Percentiles rank a stretch among this genome's conserved stretches.
These are phyloP conservation scores for Melocanna baccifera DNA, from an alignment of 176 grass and related monocot genomes.

Conservation along the genomic window DNA sequence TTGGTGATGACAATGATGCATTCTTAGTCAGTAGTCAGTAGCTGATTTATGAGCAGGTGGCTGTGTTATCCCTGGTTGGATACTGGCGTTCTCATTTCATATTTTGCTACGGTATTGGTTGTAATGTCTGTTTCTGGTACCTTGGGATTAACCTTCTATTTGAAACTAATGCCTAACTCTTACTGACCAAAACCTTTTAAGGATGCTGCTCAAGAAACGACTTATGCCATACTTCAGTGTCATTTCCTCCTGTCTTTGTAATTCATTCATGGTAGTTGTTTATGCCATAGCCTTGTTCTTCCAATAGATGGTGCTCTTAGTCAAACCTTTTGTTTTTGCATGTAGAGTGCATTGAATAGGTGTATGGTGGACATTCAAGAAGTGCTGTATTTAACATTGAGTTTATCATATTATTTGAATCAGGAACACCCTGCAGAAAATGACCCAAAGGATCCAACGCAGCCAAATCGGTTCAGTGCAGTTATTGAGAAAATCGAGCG, in stretches of 20 bases:
- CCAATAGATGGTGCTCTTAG: not conserved
- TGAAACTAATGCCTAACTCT: not conserved
- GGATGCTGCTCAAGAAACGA: not conserved
- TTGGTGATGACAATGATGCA: not conserved
- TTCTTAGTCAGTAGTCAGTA: not conserved
- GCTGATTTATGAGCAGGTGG: not conserved
- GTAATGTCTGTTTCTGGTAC: not conserved
- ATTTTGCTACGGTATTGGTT: not conserved
- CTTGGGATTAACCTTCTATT: not conserved
- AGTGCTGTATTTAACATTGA: slow-evolving; percentile 11
- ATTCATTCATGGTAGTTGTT: not conserved
- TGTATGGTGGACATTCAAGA: not conserved
- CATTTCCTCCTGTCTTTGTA: not conserved
- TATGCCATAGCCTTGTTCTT: not conserved
- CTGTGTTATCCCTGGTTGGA: not conserved
- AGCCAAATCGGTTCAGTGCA: slow-evolving; percentile 84
- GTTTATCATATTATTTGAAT: slow-evolving; percentile 31
- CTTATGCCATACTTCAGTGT: not conserved
- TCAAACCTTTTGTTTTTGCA: not conserved
- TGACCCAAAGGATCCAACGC: slow-evolving; percentile 58
- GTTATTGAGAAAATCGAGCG: slow-evolving; percentile 99
- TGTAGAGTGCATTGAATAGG: not conserved
- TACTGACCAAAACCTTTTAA: not conserved
- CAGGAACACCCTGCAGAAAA: slow-evolving; percentile 58
- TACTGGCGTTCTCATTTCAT: not conserved